phyloP scores from a whole-genome alignment of 2,329 filamentous ascomycete species.

The Penicillium decumbens region DNA sequence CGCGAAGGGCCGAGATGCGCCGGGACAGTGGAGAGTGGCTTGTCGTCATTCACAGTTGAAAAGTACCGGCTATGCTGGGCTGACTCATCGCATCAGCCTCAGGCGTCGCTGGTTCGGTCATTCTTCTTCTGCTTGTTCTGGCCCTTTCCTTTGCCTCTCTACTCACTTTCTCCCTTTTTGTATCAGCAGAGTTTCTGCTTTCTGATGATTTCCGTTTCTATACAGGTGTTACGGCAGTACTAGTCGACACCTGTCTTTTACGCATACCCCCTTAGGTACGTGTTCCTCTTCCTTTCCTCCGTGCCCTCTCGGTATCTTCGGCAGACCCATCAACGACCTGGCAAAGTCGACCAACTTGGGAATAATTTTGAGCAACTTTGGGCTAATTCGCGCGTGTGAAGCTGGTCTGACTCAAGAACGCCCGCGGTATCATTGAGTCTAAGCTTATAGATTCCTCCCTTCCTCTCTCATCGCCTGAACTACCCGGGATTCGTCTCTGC shows the following conservation, averaged over 20 bases:
- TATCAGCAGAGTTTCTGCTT: constrained; percentile 33
- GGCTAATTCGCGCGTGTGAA: not conserved
- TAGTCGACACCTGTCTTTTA: constrained; percentile 39
- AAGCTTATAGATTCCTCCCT: not conserved
- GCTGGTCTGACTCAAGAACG: constrained; percentile 1
- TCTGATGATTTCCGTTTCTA: constrained; percentile 38
- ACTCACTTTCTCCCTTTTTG: constrained; percentile 12
- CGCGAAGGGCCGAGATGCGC: constrained; percentile 22
- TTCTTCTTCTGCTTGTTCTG: constrained; percentile 11
- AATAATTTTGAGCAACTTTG: not conserved
- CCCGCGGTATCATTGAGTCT: constrained; percentile 1
- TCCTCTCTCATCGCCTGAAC: constrained; percentile 6
- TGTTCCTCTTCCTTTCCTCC: constrained; percentile 24
- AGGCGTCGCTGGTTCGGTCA: constrained; percentile 9
- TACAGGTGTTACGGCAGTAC: constrained; percentile 40
- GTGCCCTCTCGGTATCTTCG: constrained; percentile 19
- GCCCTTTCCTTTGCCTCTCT: constrained; percentile 14
- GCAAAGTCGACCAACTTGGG: constrained; percentile 9
- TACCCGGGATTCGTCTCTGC: constrained; percentile 10
- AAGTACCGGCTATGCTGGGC: constrained; percentile 14
- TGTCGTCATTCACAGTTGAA: not conserved
- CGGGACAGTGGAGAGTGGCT: constrained; percentile 7
- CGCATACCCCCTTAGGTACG: constrained; percentile 14
- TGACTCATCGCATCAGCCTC: constrained; percentile 26
- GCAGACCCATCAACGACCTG: constrained; percentile 18